A percentile compares a stretch with the other conserved stretches of the same genome.
These are phyloP conservation scores for Stylosanthes scabra DNA, from an alignment of 331 rosid genomes.

Conservation along the genomic window DNA sequence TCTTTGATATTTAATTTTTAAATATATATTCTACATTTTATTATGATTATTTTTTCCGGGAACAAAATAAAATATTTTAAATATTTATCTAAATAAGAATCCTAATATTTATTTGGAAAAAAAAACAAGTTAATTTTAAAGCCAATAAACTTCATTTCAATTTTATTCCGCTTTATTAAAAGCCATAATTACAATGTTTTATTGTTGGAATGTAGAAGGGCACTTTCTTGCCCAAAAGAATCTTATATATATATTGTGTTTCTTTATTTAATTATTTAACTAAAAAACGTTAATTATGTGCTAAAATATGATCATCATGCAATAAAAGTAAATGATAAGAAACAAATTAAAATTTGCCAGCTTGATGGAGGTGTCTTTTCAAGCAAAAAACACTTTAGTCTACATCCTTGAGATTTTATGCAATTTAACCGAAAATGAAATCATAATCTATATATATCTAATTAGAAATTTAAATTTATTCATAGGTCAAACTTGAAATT, in stretches of 20 bases:
- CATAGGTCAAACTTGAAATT: constrained; percentile 31
- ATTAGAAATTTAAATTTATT: constrained; percentile 19
- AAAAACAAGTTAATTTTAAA: no score
- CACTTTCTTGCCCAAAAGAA: background rate
- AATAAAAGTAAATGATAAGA: constrained; percentile 4
- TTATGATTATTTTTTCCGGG: no score
- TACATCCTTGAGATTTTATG: constrained; percentile 1
- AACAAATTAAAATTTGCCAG: no score
- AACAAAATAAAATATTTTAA: no score
- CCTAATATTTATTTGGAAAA: no score
- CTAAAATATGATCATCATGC: background rate
- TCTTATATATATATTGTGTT: background rate
- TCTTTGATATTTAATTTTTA: no score
- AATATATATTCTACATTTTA: no score
- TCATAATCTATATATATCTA: background rate
- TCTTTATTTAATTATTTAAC: background rate
- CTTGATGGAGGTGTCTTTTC: background rate
- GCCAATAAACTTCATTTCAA: background rate
- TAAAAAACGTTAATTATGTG: background rate
- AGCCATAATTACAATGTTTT: background rate
- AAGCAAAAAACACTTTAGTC: constrained; percentile 7
- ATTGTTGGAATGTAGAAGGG: background rate
- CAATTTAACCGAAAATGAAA: constrained; percentile 20
- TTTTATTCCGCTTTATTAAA: background rate
- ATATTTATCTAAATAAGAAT: no score